phyloP scores from a whole-genome alignment of 108 stramenopile genomes.

The Schizochytrium sp. region DNA sequence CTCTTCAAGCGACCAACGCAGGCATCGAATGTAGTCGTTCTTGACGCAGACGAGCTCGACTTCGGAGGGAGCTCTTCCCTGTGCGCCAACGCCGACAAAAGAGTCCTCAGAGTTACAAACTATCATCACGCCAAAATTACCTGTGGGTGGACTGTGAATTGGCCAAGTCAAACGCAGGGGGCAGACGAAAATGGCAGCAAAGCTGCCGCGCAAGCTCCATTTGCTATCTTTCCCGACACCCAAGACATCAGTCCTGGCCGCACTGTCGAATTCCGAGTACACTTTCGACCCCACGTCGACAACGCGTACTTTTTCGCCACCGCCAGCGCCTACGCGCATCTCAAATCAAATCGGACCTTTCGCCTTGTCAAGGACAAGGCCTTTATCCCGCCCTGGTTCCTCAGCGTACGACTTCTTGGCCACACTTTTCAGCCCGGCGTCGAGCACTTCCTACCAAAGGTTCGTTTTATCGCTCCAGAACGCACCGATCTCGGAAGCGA shows the following conservation, averaged over 20 bases:
- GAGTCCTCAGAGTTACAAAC: constrained; percentile 14
- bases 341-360: constrained; percentile 54
- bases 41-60: constrained; percentile 21
- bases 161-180: background rate
- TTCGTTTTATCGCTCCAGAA: background rate
- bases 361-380: constrained; percentile 51
- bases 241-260: constrained; percentile 36
- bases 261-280: constrained; percentile 25
- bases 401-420: constrained; percentile 35
- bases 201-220: background rate
- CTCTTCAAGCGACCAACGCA: constrained; percentile 32
- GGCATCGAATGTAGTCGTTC: background rate
- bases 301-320: constrained; percentile 46
- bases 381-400: constrained; percentile 49
- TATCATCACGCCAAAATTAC: constrained; percentile 3
- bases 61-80: constrained; percentile 14
- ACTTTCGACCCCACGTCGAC: constrained; percentile 28
- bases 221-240: constrained; percentile 31
- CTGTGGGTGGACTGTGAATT: background rate
- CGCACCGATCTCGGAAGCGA: background rate
- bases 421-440: constrained; percentile 35
- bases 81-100: background rate
- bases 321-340: constrained; percentile 45
- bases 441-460: constrained; percentile 43
- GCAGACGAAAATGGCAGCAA: no score